These are phyloP conservation scores for Asclepias syriaca DNA, from an alignment of 257 asterid genomes.

Conservation along the genomic window DNA sequence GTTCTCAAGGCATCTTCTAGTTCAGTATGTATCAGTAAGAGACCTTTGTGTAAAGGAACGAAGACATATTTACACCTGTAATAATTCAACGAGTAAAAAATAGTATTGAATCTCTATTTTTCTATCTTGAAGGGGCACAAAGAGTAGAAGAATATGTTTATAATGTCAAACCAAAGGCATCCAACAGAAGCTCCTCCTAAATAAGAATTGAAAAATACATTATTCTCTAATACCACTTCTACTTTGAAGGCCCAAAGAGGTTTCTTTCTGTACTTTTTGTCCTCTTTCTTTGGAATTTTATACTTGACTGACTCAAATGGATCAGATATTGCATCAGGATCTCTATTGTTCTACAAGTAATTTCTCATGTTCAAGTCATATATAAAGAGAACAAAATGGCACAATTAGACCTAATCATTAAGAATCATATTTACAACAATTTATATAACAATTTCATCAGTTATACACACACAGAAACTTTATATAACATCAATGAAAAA, in stretches of 20 bases:
- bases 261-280: neutral
- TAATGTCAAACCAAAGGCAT: neutral
- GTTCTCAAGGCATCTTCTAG: neutral
- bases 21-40: neutral
- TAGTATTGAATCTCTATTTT: neutral
- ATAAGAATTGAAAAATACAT: neutral
- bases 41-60: neutral
- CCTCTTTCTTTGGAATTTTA: neutral
- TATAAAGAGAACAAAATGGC: neutral
- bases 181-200: neutral
- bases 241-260: neutral
- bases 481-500: neutral
- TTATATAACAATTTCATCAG: neutral
- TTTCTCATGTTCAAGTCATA: neutral
- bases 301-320: neutral
- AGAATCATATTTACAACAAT: neutral
- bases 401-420: neutral
- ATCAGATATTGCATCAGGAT: neutral
- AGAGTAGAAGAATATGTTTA: neutral
- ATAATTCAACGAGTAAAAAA: neutral
- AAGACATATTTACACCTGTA: neutral
- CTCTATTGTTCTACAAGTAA: neutral
- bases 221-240: neutral
- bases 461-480: neutral
- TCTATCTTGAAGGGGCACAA: neutral